Evolutionary conservation across 2,329 filamentous ascomycete genomes (phyloP).

Genomic region (Epichloe uncinata): DNA sequence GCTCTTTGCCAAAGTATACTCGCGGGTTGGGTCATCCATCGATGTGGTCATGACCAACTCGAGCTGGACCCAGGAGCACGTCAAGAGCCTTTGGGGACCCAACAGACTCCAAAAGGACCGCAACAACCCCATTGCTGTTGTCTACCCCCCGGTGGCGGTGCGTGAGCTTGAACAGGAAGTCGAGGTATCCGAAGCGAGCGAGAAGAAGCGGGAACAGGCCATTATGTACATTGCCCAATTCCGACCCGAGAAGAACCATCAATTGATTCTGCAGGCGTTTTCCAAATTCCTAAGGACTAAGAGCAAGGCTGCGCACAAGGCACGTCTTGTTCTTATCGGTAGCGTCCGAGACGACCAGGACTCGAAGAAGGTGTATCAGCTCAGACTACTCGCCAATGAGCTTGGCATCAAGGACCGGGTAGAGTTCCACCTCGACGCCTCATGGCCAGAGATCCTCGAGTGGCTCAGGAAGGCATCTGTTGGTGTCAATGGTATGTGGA

Average conservation of each 20-base stretch:
- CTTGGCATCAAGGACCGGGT: slow-evolving; percentile 73
- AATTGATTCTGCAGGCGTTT: slow-evolving; percentile 74
- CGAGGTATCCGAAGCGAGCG: slow-evolving; percentile 54
- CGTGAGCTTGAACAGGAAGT: slow-evolving; percentile 67
- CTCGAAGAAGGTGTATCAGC: slow-evolving; percentile 72
- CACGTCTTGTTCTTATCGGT: slow-evolving; percentile 73
- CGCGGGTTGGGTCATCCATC: slow-evolving; percentile 66
- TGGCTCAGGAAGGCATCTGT: slow-evolving; percentile 67
- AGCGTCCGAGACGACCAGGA: slow-evolving; percentile 80
- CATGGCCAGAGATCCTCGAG: slow-evolving; percentile 74
- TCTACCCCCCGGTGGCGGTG: slow-evolving; percentile 94
- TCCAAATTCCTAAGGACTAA: slow-evolving; percentile 53
- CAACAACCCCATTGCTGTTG: slow-evolving; percentile 49
- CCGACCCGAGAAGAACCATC: slow-evolving; percentile 92
- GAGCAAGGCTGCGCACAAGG: slow-evolving; percentile 34
- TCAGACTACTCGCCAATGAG: slow-evolving; percentile 76
- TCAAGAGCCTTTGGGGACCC: slow-evolving; percentile 65
- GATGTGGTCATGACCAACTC: slow-evolving; percentile 98
- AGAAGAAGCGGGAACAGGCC: slow-evolving; percentile 53
- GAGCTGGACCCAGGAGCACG: slow-evolving; percentile 80
- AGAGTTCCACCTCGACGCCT: slow-evolving; percentile 78
- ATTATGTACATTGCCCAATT: slow-evolving; percentile 96
- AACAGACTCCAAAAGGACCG: slow-evolving; percentile 32
- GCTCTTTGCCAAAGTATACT: slow-evolving; percentile 70
- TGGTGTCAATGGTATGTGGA: slow-evolving; percentile 98